These are phyloP conservation scores for Apiospora phragmitis DNA, from an alignment of 2,329 filamentous ascomycete genomes.

Conservation along the genomic window DNA sequence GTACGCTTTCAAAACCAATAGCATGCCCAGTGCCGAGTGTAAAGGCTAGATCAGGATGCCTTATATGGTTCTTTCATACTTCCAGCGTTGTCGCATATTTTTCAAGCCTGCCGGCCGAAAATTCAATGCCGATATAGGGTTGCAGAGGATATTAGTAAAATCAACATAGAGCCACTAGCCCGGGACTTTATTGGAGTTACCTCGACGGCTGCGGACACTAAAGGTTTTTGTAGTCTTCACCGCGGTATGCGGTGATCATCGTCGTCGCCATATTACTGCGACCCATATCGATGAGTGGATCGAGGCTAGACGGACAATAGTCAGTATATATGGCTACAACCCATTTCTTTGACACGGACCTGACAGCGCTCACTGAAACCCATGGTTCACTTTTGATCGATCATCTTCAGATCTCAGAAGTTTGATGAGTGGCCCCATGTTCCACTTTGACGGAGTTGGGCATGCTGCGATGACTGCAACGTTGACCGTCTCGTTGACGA, in stretches of 20 bases:
- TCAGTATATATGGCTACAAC: background rate
- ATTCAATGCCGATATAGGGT: background rate
- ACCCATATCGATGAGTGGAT: background rate
- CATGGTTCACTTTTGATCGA: background rate
- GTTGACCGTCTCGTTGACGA: background rate
- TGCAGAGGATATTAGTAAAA: background rate
- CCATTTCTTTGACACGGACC: background rate
- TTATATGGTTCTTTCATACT: background rate
- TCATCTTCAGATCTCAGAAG: background rate
- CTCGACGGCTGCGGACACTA: background rate
- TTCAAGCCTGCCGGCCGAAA: background rate
- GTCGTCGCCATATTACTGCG: background rate
- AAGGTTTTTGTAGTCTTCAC: background rate
- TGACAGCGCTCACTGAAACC: slow-evolving; percentile 3
- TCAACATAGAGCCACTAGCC: background rate
- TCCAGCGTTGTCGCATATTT: background rate
- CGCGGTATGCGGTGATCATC: background rate
- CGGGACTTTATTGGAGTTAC: background rate
- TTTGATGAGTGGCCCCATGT: background rate
- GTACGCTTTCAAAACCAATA: background rate
- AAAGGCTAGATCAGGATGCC: background rate
- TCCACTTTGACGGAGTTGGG: background rate
- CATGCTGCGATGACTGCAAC: background rate
- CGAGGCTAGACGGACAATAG: background rate
- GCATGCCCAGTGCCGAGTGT: background rate